Evolutionary conservation across 176 grass and related monocot genomes (phyloP).

Genomic region (Triticum timopheevii): DNA sequence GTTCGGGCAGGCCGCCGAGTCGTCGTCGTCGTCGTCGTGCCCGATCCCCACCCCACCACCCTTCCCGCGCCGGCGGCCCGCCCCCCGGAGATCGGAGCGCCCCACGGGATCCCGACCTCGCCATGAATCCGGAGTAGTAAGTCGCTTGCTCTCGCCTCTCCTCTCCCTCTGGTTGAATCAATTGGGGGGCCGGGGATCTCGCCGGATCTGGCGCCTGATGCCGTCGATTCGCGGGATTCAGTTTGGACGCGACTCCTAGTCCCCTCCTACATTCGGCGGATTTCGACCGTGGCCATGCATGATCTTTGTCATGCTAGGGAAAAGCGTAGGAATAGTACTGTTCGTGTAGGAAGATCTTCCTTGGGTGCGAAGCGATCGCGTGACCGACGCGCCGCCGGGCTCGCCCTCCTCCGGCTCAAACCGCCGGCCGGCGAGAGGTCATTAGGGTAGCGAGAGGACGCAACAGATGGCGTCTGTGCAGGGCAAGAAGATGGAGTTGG

Average conservation of each 20-base stretch:
- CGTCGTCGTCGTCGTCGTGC: neutral
- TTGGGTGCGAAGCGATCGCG: too few species aligned
- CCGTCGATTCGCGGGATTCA: neutral
- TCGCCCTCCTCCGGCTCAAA: too few species aligned
- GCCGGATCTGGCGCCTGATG: neutral
- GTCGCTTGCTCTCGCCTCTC: slow-evolving; percentile 13
- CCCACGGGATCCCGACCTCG: slow-evolving; percentile 6
- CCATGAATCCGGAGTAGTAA: slow-evolving; percentile 75
- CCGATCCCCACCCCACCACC: neutral
- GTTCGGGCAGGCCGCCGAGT: neutral
- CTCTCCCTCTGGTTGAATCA: neutral
- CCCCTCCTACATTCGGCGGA: neutral
- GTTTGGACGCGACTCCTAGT: neutral
- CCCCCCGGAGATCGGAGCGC: neutral
- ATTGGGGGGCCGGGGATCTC: neutral
- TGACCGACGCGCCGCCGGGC: too few species aligned
- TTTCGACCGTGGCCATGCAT: neutral
- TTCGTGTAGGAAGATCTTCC: neutral
- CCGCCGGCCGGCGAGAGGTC: too few species aligned
- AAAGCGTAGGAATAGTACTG: too few species aligned
- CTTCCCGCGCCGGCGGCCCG: too few species aligned
- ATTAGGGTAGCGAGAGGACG: too few species aligned
- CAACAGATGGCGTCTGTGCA: too few species aligned
- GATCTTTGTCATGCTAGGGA: too few species aligned
- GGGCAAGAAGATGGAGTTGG: too few species aligned